These are phyloP conservation scores for Sporothrix brasiliensis DNA, from an alignment of 2,329 filamentous ascomycete species.

Conservation along the genomic window DNA sequence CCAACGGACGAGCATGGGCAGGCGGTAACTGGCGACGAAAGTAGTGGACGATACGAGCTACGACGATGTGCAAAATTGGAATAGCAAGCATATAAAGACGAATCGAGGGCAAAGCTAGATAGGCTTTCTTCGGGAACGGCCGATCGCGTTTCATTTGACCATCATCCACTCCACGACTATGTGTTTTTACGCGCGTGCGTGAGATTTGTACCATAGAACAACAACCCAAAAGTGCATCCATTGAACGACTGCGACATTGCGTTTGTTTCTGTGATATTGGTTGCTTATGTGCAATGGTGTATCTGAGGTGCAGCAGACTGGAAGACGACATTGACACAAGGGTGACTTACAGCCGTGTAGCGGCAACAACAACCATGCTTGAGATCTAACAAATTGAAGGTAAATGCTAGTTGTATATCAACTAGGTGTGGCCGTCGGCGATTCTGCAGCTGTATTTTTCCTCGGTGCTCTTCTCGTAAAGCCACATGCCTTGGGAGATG, in stretches of 20 bases:
- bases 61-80: constrained; percentile 18
- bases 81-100: constrained; percentile 13
- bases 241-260: not conserved
- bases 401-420: no score
- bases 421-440: no score
- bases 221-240: constrained; percentile 19
- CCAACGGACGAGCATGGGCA: not conserved
- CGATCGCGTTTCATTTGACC: not conserved
- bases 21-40: not conserved
- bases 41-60: not conserved
- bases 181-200: not conserved
- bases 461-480: no score
- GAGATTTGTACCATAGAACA: constrained; percentile 29
- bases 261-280: not conserved
- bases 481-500: no score
- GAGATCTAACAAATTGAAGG: no score
- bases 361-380: no score
- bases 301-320: not conserved
- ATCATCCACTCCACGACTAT: constrained; percentile 15
- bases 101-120: not conserved
- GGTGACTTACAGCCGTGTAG: no score
- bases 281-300: not conserved
- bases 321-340: not conserved
- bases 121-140: not conserved
- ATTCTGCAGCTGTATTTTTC: no score